These are phyloP conservation scores for Talaromyces thailandensis DNA, from an alignment of 495 filamentous ascomycete species.

Conservation along the genomic window DNA sequence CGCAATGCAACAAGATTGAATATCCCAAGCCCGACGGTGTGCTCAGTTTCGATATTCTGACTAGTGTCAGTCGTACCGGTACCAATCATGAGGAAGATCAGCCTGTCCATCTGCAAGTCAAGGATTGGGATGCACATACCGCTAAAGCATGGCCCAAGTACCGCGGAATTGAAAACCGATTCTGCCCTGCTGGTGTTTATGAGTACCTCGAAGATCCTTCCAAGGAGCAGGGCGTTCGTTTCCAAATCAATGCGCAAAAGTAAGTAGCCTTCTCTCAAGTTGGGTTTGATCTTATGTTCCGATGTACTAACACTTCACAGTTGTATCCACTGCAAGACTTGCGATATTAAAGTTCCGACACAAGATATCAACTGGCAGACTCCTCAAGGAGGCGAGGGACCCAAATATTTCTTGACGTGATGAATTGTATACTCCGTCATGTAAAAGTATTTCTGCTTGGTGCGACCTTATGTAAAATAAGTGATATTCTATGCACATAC, in stretches of 20 bases:
- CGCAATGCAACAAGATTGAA: conserved; percentile 76
- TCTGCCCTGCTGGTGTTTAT: conserved; percentile 98
- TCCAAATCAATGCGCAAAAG: conserved; percentile 98
- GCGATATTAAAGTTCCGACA: conserved; percentile 93
- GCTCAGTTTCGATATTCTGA: conserved; percentile 92
- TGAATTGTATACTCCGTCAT: background rate
- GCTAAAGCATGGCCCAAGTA: conserved; percentile 74
- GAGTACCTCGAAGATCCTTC: conserved; percentile 91
- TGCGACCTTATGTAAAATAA: background rate
- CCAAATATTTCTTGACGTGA: conserved; percentile 91
- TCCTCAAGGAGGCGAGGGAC: conserved; percentile 91
- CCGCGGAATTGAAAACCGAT: conserved; percentile 93
- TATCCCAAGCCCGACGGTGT: conserved; percentile 95
- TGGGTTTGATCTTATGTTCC: no score
- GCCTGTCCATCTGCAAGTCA: conserved; percentile 88
- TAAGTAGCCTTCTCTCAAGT: conserved; percentile 45
- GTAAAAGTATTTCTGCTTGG: background rate
- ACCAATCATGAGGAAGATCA: conserved; percentile 99
- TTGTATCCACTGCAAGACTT: conserved; percentile 99
- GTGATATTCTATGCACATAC: background rate
- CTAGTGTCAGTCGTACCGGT: conserved; percentile 84
- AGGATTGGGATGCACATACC: conserved; percentile 88
- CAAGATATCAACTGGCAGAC: conserved; percentile 98
- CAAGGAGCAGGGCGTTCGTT: conserved; percentile 76
- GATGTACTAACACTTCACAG: conserved; percentile 31